These are phyloP conservation scores for Aspergillus brasiliensis DNA, from an alignment of 2,329 filamentous ascomycete genomes.

Conservation along the genomic window DNA sequence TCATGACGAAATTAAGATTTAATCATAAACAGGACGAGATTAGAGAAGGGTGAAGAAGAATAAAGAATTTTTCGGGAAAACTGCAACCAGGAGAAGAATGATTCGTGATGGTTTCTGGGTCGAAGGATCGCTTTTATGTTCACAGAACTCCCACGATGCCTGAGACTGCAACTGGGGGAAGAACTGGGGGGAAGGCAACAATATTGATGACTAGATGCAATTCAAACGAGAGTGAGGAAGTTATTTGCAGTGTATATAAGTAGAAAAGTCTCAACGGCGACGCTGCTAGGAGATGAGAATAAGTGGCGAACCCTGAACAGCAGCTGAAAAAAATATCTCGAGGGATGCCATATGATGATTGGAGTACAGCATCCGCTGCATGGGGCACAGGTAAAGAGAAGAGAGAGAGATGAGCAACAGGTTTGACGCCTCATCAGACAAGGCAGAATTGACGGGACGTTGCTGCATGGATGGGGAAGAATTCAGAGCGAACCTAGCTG, in stretches of 20 bases:
- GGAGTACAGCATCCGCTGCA: constrained; percentile 29
- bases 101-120: not conserved
- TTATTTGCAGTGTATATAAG: constrained; percentile 29
- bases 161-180: not conserved
- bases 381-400: constrained; percentile 20
- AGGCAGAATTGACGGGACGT: constrained; percentile 38
- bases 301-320: constrained; percentile 29
- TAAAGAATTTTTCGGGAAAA: not conserved
- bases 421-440: constrained; percentile 34
- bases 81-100: not conserved
- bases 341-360: constrained; percentile 30
- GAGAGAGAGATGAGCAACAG: constrained; percentile 27
- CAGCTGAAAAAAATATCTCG: constrained; percentile 30
- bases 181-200: not conserved
- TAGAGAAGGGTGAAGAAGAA: not conserved
- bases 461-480: constrained; percentile 29
- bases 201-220: not conserved
- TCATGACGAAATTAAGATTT: constrained; percentile 18
- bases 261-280: constrained; percentile 25
- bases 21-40: not conserved
- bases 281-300: constrained; percentile 22
- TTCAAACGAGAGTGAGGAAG: constrained; percentile 7
- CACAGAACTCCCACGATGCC: not conserved
- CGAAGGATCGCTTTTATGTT: not conserved
- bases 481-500: constrained; percentile 19